phyloP scores from a whole-genome alignment of 257 asterid species.

The Capsicum pubescens region DNA sequence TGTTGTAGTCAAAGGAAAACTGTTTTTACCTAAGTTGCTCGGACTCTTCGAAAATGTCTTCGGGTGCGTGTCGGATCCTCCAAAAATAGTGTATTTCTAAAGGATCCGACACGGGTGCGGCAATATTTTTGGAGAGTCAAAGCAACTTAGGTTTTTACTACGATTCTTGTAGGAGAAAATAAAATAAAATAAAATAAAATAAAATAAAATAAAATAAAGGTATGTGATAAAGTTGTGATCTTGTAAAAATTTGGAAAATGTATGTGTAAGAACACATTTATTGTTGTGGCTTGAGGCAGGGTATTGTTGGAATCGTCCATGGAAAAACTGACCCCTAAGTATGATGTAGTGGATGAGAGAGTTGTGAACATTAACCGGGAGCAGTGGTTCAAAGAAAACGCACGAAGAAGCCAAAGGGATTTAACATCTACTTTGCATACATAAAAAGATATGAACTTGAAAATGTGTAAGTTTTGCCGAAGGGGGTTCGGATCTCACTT shows the following conservation, averaged over 20 bases:
- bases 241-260: not conserved
- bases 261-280: not conserved
- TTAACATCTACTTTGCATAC: too few relatives aligned
- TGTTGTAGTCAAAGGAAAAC: not conserved
- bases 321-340: not conserved
- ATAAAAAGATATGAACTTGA: too few relatives aligned
- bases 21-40: not conserved
- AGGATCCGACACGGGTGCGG: too few relatives aligned
- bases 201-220: not conserved
- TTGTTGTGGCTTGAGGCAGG: not conserved
- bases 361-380: too few relatives aligned
- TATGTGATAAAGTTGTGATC: constrained; percentile 27
- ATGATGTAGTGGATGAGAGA: constrained; percentile 14
- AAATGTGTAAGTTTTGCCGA: too few relatives aligned
- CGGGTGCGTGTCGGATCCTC: too few relatives aligned
- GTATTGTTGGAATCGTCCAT: not conserved
- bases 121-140: not conserved
- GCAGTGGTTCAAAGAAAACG: too few relatives aligned
- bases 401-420: too few relatives aligned
- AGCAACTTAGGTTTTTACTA: not conserved
- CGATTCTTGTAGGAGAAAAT: not conserved
- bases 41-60: too few relatives aligned
- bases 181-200: not conserved
- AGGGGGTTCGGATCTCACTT: too few relatives aligned
- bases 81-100: too few relatives aligned